Base-by-base conservation (phyloP, 129 eudicot species). In the Chrysanthemum seticuspe region DNA sequence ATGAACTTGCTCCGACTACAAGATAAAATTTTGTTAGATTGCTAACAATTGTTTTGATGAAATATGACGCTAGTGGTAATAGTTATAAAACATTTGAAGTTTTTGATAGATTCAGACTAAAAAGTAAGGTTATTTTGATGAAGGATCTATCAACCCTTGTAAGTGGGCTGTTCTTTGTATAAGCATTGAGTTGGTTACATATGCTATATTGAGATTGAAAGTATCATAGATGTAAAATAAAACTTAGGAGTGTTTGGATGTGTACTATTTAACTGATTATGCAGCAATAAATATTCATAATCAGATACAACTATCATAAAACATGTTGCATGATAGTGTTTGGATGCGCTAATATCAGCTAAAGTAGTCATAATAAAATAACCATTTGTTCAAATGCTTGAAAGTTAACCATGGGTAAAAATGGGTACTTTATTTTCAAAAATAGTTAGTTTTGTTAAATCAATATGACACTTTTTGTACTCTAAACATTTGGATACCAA, bases 1-100 rank as follows among this genome's bases (percentile, higher is more conserved):
- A 72, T 3, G 74, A 77, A 82, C 29, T 77, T 73, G 77, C 25
- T 78, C 27, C 82, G 82, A 56, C 86, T 82, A n/a, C 74, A 62
- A 45, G 7, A n/a, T 19, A 71, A 18, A 55, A 55, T 48, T 1
- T 6, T 2, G 14, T 19, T 0, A 29, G 56, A 13, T 53, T 44
- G 65, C 55, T 16, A 62, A 18, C 52, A 52, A 52, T 11, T 74
- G 70, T 29, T 50, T 58, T 36, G 45, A 36, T 36, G 45, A 5
- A 36, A 36, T 8, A 36, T 19, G 21, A 19, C 21, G 21, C 21
- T 34, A 34, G 45, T 36, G 9, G 45, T 36, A 36, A 36, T 36
- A 36, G 45, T 36, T 36, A 36, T 36, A 5, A 34, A 34, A 34
- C 40, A 34, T 34, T 34, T 4, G 40, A 34, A 34, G 40, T 34